These are phyloP conservation scores for Podaxis sp. DNA, from an alignment of 768 basidiomycete species.

Conservation along the genomic window DNA sequence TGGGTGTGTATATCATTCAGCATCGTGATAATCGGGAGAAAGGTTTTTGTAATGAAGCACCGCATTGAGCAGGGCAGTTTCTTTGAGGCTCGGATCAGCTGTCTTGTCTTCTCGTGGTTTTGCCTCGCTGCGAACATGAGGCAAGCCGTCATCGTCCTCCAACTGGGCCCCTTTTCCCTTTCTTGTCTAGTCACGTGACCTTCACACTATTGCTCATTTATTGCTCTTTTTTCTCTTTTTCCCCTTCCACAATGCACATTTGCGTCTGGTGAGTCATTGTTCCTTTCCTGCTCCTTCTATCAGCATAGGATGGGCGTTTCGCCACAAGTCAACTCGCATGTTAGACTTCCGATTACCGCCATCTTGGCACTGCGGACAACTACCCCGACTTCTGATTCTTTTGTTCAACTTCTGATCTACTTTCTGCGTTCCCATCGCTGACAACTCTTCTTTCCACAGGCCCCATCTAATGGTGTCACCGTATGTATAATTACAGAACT, in stretches of 20 bases:
- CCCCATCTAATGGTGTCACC: neutral
- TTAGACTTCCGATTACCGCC: conserved; percentile 50
- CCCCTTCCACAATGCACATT: conserved; percentile 4
- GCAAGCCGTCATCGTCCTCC: conserved; percentile 21
- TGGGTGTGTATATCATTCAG: conserved; percentile 17
- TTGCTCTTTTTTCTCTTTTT: conserved; percentile 18
- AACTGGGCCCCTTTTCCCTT: conserved; percentile 19
- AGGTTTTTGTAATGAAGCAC: conserved; percentile 24
- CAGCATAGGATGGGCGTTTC: conserved; percentile 36
- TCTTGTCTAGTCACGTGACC: conserved; percentile 21
- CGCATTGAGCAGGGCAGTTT: conserved; percentile 26
- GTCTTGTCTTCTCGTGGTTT: conserved; percentile 19
- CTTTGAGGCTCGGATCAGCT: conserved; percentile 29
- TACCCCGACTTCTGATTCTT: conserved; percentile 32
- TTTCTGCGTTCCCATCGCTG: conserved; percentile 9
- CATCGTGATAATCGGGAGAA: conserved; percentile 32
- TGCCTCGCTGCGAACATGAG: conserved; percentile 47
- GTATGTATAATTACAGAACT: neutral
- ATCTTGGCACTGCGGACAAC: conserved; percentile 39
- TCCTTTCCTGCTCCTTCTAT: conserved; percentile 11
- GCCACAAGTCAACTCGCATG: conserved; percentile 45
- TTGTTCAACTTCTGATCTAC: conserved; percentile 19
- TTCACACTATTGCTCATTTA: neutral
- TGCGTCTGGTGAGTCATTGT: conserved; percentile 20
- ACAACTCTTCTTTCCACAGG: conserved; percentile 5